These are phyloP conservation scores for Venturia effusa DNA, from an alignment of 2,329 filamentous ascomycete species.

Conservation along the genomic window DNA sequence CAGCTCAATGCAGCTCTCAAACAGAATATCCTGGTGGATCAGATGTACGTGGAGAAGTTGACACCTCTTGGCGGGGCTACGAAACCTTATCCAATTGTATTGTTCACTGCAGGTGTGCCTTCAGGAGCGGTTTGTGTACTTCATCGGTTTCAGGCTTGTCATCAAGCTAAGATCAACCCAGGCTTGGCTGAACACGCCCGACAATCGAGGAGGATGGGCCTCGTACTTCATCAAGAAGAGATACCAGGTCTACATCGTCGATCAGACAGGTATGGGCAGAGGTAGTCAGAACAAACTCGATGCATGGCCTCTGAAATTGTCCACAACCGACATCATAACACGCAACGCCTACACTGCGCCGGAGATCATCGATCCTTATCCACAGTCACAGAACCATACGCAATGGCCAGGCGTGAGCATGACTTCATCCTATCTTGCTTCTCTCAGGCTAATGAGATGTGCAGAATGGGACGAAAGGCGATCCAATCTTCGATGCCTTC, in stretches of 20 bases:
- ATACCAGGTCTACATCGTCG: conserved; percentile 38
- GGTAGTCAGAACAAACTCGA: conserved; percentile 17
- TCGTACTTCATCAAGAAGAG: conserved; percentile 36
- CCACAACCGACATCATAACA: conserved; percentile 15
- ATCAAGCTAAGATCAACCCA: neutral
- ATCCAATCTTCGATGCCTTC: conserved; percentile 39
- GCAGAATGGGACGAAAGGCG: conserved; percentile 25
- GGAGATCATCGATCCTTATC: conserved; percentile 27
- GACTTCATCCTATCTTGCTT: conserved; percentile 11
- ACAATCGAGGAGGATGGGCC: conserved; percentile 38
- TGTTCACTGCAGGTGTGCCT: conserved; percentile 21
- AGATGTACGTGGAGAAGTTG: conserved; percentile 23
- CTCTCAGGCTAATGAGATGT: conserved; percentile 23
- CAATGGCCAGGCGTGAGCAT: conserved; percentile 25
- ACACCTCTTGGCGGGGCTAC: conserved; percentile 9
- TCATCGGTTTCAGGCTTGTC: neutral
- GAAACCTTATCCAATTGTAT: conserved; percentile 18
- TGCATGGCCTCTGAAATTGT: conserved; percentile 27
- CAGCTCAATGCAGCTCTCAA: neutral
- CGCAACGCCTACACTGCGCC: conserved; percentile 26
- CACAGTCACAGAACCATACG: conserved; percentile 32
- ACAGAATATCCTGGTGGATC: conserved; percentile 8
- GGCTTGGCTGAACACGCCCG: conserved; percentile 35
- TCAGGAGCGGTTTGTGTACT: conserved; percentile 17
- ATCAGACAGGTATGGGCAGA: conserved; percentile 36